Evolutionary conservation across 1,284 basidiomycete species (phyloP), one percentile per base, ranked within the genome.

Genomic region (Sphagnurus paluster): DNA sequence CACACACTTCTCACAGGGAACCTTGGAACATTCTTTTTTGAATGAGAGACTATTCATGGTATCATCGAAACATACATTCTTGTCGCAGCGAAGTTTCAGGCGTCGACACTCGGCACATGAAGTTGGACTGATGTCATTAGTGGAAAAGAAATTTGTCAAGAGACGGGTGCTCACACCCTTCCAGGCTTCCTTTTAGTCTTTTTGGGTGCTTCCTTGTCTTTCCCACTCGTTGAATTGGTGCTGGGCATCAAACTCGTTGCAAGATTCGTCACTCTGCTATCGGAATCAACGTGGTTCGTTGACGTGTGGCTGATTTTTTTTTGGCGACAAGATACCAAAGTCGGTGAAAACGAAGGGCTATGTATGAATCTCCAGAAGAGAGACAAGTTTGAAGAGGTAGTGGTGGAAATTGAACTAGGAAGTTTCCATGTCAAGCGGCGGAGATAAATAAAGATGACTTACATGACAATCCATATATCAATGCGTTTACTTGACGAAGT

Each of bases 41-140:
- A 5, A 6, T 19, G 9, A 16, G 5, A n/a, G 17, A 17, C 19
- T 17, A 30, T 17, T 17, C 19, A 2, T 3, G 23, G 41, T 35
- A 19, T 10, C 26, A 10, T 16, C 39, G 35, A 16, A 32, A 45
- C 61, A 21, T 55, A 82, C 84, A 65, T 81, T 80, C 56, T 81
- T 77, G 61, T 88, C 85, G 58, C 86, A 89, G 34, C 78, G 75
- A 48, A 89, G 68, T 62, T 89, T 90, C 44, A 89, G 69, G 45
- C 87, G 70, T 52, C 85, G 71, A 62, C 84, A 88, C 66, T 88
- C 84, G 5, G 84, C 83, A 58, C 85, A 87, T 14, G 82, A 81
- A 8, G 85, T 84, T 5, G 84, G 81, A 48, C n/a, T 21, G 10
- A 35, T 14, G 13, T 7, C 19, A 26, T 20, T n/a, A 17, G 11